phyloP scores from a whole-genome alignment of 2,329 filamentous ascomycete genomes.

The Clonostachys solani region DNA sequence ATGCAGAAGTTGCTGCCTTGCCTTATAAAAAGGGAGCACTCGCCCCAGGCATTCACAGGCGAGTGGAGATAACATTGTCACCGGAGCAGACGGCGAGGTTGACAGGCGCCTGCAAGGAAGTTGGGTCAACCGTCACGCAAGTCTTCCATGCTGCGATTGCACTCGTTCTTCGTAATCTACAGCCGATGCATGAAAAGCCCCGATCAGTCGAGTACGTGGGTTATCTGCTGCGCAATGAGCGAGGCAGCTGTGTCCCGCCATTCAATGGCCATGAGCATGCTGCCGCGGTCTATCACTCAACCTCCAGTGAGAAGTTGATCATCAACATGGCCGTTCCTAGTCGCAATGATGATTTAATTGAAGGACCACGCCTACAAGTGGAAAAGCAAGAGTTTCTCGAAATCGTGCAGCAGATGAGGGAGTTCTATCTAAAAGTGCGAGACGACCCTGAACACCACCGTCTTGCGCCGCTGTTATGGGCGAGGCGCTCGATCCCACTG shows the following conservation, averaged over 20 bases:
- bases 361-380: background rate
- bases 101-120: constrained; percentile 7
- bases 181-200: background rate
- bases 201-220: constrained; percentile 16
- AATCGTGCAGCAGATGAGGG: constrained; percentile 13
- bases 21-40: constrained; percentile 10
- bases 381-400: constrained; percentile 12
- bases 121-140: constrained; percentile 18
- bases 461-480: constrained; percentile 15
- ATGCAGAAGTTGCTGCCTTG: constrained; percentile 5
- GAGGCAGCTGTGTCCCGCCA: constrained; percentile 12
- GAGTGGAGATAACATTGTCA: constrained; percentile 11
- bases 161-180: constrained; percentile 17
- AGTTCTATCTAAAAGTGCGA: constrained; percentile 19
- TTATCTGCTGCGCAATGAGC: constrained; percentile 25
- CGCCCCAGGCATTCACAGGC: constrained; percentile 14
- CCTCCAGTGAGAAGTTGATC: constrained; percentile 14
- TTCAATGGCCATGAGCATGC: constrained; percentile 15
- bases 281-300: constrained; percentile 21
- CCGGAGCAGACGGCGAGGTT: constrained; percentile 9
- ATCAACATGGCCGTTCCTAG: constrained; percentile 15
- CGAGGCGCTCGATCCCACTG: constrained; percentile 5
- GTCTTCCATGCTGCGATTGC: constrained; percentile 24
- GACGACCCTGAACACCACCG: constrained; percentile 21
- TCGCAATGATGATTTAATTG: no score